Evolutionary conservation across 306 rosid species (phyloP), one percentile per base, ranked within the genome.

Genomic region (Notholithocarpus densiflorus): DNA sequence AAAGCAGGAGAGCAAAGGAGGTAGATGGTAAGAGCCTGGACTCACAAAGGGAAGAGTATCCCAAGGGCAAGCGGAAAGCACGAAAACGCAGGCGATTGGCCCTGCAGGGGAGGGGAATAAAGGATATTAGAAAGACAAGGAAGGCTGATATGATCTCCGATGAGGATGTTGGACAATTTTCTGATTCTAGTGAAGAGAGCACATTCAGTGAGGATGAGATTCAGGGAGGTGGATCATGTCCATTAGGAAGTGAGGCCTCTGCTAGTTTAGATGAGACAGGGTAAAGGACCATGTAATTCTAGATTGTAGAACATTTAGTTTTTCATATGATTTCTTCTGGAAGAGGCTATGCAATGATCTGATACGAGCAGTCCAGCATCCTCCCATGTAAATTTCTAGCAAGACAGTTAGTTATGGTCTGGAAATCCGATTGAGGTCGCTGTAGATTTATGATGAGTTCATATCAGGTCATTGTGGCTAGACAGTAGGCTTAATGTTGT

Each of bases 11-110:
- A 55, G 73, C 79, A 1, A 93, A 88, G 85, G 97, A 79, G 69
- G 77, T 48, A 0, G 97, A 91, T 18, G 88, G 93, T 84, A 95
- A 86, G 85, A 90, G 92, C 87, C 88, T 95, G 7, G 94, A 91
- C 76, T 79, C 94, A 56, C 96, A 84, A 72, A 92, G 86, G 76
- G 98, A 91, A 81, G 98, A 95, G 61, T 89, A 86, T 82, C 98
- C 98, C 2, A 95, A 92, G 88, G 98, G 98, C 65, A 95, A 95
- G 90, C 89, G 98, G 70, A 92, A 95, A 83, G 94, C 92, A 11
- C 81, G 98, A 77, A 95, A 92, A 34, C 96, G 98, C 79, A 86
- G 98, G 88, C 91, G 97, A 65, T 87, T 95, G 19, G 93, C 94
- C 72, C 94, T 92, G 65, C 98, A 92, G 85, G 98, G 98, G 68